Evolutionary conservation across 2,329 filamentous ascomycete species (phyloP).

Genomic region (Lachnellula suecica): DNA sequence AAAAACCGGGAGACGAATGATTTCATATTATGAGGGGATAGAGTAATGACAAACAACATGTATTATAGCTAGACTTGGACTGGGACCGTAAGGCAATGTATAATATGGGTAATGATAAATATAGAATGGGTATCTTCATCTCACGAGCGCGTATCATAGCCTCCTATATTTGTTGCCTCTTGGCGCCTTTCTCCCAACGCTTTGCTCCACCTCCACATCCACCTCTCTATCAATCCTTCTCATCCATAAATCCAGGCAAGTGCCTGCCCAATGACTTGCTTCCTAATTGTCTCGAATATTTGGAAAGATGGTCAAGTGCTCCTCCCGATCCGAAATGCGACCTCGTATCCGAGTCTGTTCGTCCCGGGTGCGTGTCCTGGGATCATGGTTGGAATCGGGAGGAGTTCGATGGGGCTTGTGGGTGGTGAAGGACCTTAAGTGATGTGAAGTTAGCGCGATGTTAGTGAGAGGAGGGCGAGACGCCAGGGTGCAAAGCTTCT

Average conservation of each 20-base stretch:
- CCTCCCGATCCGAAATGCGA: slow-evolving; percentile 8
- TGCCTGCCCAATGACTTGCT: too few species aligned
- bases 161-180: not conserved
- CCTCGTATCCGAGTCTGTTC: slow-evolving; percentile 2
- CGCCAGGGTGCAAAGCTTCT: too few species aligned
- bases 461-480: too few species aligned
- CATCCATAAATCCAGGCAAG: too few species aligned
- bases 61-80: not conserved
- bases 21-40: too few species aligned
- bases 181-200: not conserved
- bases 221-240: too few species aligned
- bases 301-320: not conserved
- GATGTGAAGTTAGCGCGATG: too few species aligned
- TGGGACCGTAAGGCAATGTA: slow-evolving; percentile 3
- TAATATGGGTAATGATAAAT: slow-evolving; percentile 5
- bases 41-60: not conserved
- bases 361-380: not conserved
- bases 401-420: not conserved
- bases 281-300: too few species aligned
- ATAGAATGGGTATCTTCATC: not conserved
- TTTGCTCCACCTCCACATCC: too few species aligned
- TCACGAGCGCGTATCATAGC: not conserved
- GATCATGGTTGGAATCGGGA: too few species aligned
- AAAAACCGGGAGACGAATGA: not conserved
- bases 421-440: not conserved